A percentile compares a stretch with the other conserved stretches of the same genome.
Conservation (phyloP, 2,329 filamentous ascomycete genomes). For the Triangularia setosa region DNA sequence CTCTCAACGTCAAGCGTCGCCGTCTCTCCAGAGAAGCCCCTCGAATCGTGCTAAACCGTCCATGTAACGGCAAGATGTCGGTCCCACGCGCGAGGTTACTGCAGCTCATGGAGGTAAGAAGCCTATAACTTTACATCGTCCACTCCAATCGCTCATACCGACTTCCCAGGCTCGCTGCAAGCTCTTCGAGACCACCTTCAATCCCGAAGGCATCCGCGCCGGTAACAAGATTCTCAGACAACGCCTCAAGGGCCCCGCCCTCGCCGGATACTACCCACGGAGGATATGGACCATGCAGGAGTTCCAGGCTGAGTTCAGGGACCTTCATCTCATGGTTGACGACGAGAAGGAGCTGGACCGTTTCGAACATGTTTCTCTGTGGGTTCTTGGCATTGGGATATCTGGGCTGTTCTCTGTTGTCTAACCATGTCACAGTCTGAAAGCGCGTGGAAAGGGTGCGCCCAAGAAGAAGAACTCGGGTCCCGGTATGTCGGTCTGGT, state of each 20-base stretch:
- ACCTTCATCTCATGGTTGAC: slow-evolving; percentile 59
- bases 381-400: slow-evolving; percentile 29
- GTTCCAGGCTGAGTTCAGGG: slow-evolving; percentile 64
- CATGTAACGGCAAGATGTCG: slow-evolving; percentile 45
- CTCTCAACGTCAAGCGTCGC: slow-evolving; percentile 20
- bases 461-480: slow-evolving; percentile 82
- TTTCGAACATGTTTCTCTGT: slow-evolving; percentile 68
- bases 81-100: slow-evolving; percentile 59
- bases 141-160: not conserved
- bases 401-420: not conserved
- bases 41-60: slow-evolving; percentile 1
- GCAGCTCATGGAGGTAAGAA: slow-evolving; percentile 72
- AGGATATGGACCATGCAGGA: slow-evolving; percentile 68
- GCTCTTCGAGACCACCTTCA: slow-evolving; percentile 88
- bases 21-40: slow-evolving; percentile 11
- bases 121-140: not conserved
- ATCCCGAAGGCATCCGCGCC: slow-evolving; percentile 74
- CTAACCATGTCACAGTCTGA: slow-evolving; percentile 50
- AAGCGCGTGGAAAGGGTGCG: slow-evolving; percentile 77
- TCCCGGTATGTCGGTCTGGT: slow-evolving; percentile 35
- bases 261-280: slow-evolving; percentile 86
- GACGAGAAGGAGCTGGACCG: slow-evolving; percentile 78
- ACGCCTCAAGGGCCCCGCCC: slow-evolving; percentile 74
- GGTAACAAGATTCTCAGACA: slow-evolving; percentile 93
- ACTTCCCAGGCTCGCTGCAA: slow-evolving; percentile 72